These are phyloP conservation scores for Claviceps pazoutovae DNA, from an alignment of 2,329 filamentous ascomycete species.

Conservation along the genomic window DNA sequence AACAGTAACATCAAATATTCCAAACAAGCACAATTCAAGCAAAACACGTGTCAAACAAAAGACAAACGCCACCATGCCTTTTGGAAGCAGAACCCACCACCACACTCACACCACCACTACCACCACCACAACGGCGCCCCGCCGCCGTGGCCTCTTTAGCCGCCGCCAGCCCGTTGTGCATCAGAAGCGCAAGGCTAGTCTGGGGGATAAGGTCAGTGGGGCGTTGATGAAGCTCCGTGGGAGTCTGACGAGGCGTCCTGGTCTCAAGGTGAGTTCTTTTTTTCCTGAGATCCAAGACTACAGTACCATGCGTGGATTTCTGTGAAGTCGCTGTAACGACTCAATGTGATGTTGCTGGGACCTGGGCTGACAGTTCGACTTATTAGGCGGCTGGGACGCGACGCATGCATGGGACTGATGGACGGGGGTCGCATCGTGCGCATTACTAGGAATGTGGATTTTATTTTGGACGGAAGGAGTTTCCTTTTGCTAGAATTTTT, in stretches of 20 bases:
- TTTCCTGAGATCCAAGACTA: not conserved
- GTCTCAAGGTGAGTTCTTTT: slow-evolving; percentile 44
- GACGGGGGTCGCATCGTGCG: slow-evolving; percentile 37
- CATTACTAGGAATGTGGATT: slow-evolving; percentile 3
- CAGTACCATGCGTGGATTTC: too few species aligned
- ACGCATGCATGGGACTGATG: slow-evolving; percentile 62
- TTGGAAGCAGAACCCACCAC: slow-evolving; percentile 13
- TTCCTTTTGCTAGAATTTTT: too few species aligned
- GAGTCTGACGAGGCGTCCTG: slow-evolving; percentile 51
- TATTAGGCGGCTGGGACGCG: slow-evolving; percentile 55
- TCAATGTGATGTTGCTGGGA: too few species aligned
- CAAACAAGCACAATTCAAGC: too few species aligned
- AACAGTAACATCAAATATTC: not conserved
- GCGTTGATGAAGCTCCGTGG: slow-evolving; percentile 63
- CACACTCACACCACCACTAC: slow-evolving; percentile 19
- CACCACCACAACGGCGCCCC: slow-evolving; percentile 26
- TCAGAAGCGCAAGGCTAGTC: slow-evolving; percentile 50
- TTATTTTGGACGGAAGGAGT: too few species aligned
- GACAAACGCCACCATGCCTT: slow-evolving; percentile 9
- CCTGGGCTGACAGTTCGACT: not conserved
- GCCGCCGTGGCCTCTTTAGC: slow-evolving; percentile 27
- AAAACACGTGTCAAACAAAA: too few species aligned
- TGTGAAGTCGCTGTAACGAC: too few species aligned
- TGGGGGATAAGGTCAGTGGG: slow-evolving; percentile 69
- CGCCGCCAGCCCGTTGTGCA: slow-evolving; percentile 34